A percentile compares a stretch with the other conserved stretches of the same genome.
These are phyloP conservation scores for Asparagopsis taxiformis DNA, from an alignment of 31 red algal genomes.

Conservation along the genomic window DNA sequence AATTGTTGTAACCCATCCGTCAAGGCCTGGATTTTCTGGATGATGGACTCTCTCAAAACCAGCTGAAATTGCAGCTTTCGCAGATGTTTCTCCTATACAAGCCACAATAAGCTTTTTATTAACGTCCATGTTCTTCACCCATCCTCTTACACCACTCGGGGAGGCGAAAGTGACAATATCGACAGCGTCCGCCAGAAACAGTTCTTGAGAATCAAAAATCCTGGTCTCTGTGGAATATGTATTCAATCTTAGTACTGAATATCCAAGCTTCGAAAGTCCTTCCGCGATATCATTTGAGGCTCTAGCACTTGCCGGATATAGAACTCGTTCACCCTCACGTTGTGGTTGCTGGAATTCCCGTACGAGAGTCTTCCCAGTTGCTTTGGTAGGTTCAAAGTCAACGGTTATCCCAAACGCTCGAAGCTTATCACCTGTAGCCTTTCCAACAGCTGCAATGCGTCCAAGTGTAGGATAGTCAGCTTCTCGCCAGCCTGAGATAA, in stretches of 20 bases:
- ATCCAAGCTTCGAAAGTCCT: slow-evolving; percentile 50
- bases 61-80: slow-evolving; percentile 34
- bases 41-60: slow-evolving; percentile 64
- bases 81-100: slow-evolving; percentile 84
- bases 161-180: slow-evolving; percentile 82
- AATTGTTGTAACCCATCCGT: slow-evolving; percentile 62
- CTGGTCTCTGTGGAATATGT: slow-evolving; percentile 67
- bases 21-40: slow-evolving; percentile 53
- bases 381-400: slow-evolving; percentile 69
- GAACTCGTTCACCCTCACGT: slow-evolving; percentile 14
- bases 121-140: slow-evolving; percentile 67
- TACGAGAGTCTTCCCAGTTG: slow-evolving; percentile 79
- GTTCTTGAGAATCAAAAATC: slow-evolving; percentile 8
- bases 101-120: slow-evolving; percentile 35
- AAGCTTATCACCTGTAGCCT: slow-evolving; percentile 45
- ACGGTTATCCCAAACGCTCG: slow-evolving; percentile 56
- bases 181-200: slow-evolving; percentile 13
- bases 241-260: slow-evolving; percentile 47
- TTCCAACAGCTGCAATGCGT: slow-evolving; percentile 58
- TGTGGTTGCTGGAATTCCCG: slow-evolving; percentile 57
- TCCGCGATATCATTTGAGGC: slow-evolving; percentile 48
- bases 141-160: slow-evolving; percentile 63
- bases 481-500: slow-evolving; percentile 46
- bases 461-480: slow-evolving; percentile 37
- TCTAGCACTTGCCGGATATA: slow-evolving; percentile 68